Percentiles rank a stretch among this genome's conserved stretches.
These are phyloP conservation scores for Verticillium klebahnii DNA, from an alignment of 2,329 filamentous ascomycete species.

Conservation along the genomic window DNA sequence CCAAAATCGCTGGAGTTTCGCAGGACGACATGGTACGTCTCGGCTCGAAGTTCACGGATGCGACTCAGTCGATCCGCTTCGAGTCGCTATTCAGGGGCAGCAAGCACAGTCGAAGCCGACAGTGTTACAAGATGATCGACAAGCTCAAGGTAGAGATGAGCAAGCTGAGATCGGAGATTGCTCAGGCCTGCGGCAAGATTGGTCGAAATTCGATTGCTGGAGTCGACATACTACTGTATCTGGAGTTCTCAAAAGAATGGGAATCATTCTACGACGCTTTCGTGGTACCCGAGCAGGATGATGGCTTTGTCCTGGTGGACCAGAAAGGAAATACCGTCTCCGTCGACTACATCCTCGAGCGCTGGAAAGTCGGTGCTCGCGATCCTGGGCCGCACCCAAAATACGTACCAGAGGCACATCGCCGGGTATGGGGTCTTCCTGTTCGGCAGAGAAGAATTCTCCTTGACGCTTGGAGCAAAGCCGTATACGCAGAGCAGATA, in stretches of 20 bases:
- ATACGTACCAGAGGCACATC: constrained; percentile 25
- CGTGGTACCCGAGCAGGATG: constrained; percentile 34
- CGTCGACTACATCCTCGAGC: constrained; percentile 43
- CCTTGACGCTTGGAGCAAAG: constrained; percentile 35
- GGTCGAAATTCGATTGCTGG: constrained; percentile 2
- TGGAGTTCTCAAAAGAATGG: constrained; percentile 49
- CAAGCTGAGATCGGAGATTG: constrained; percentile 22
- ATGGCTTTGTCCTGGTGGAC: constrained; percentile 43
- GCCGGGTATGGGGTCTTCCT: constrained; percentile 9
- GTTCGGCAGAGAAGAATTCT: not conserved
- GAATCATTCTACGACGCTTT: constrained; percentile 53
- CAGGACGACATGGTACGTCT: constrained; percentile 51
- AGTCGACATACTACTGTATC: constrained; percentile 30
- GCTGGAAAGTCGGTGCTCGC: constrained; percentile 47
- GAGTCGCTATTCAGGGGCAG: constrained; percentile 27
- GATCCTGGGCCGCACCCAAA: constrained; percentile 4
- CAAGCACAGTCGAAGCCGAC: constrained; percentile 22
- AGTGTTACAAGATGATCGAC: constrained; percentile 37
- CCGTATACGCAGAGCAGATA: constrained; percentile 46
- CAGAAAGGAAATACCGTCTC: constrained; percentile 37
- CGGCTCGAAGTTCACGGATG: constrained; percentile 51
- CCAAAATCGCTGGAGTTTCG: constrained; percentile 47
- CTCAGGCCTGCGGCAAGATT: constrained; percentile 13
- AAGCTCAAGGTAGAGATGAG: constrained; percentile 29
- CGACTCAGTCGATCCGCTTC: constrained; percentile 44